Evolutionary conservation across 2,329 filamentous ascomycete species (phyloP), one percentile per base, ranked within the genome.

Genomic region (Pyricularia grisea): DNA sequence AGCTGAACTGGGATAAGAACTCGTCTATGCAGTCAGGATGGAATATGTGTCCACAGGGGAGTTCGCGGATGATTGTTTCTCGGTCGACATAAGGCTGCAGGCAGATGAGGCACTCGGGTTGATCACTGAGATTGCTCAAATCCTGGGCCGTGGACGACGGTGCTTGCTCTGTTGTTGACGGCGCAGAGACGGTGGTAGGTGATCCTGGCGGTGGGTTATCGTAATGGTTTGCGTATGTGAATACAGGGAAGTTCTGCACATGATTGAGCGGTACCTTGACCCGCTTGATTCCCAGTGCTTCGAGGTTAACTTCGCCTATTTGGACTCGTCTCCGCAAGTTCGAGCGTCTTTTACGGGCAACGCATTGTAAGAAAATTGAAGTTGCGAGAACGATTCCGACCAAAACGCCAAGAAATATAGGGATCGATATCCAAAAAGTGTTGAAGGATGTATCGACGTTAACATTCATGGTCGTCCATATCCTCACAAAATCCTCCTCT

Each of bases 31-130:
- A 99, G 72, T 92, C 90, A 0, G 92, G 90, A 73, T 99, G 94
- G 78, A 94, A 99, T 69, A 98, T 94, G 77, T 99, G 95, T 0
- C 91, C 89, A 74, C 95, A 99, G 0, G 92, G 88, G 2, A 98
- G 83, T 78, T 97, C 92, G 69, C 93, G 90, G 69, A 98, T 93
- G 25, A 88, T 86, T 0, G 92, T 90, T 23, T 84, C 80, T 55
- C 87, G 85, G 20, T 88, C 85, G 31, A 90, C 84, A 75, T 92
- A 98, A 70, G 92, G 88, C 68, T 93, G 91, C 0, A 97, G 84
- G 76, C 95, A 99, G 68, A 98, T 97, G n/a, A 92, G 88, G 76
- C 95, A 98, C 2, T 86, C 89, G 0, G 92, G 89, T 76, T 98
- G 95, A 11, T 67, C 31, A 10, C 33, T n/a, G 6, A 55, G 58